These are phyloP conservation scores for Lipomyces starkeyi DNA, from an alignment of 805 yeast genomes.

Conservation along the genomic window DNA sequence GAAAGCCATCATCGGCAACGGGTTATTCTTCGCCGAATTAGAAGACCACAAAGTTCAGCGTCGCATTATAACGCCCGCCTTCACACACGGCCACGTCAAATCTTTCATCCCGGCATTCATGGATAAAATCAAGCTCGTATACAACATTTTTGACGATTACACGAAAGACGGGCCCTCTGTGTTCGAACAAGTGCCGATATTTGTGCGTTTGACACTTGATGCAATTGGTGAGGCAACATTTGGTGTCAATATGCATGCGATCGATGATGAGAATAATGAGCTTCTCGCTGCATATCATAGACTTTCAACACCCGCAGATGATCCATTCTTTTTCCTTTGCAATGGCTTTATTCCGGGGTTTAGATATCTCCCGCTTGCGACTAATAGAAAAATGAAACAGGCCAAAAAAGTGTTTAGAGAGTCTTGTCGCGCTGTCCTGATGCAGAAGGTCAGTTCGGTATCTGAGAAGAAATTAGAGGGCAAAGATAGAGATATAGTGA, in stretches of 20 bases:
- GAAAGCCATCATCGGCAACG: slow-evolving; percentile 29
- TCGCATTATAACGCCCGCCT: slow-evolving; percentile 25
- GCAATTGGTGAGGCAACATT: slow-evolving; percentile 32
- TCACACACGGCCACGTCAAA: slow-evolving; percentile 26
- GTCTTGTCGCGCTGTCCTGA: slow-evolving; percentile 16
- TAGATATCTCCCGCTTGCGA: slow-evolving; percentile 20
- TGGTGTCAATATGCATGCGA: slow-evolving; percentile 31
- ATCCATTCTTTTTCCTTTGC: slow-evolving; percentile 15
- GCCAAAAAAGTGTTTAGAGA: slow-evolving; percentile 23
- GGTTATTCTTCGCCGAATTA: slow-evolving; percentile 34
- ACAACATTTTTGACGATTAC: slow-evolving; percentile 15
- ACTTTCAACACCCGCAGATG: slow-evolving; percentile 26
- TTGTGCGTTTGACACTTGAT: slow-evolving; percentile 30
- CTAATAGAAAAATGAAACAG: slow-evolving; percentile 19
- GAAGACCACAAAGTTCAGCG: slow-evolving; percentile 36
- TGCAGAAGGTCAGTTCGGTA: slow-evolving; percentile 14
- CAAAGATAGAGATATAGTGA: slow-evolving; percentile 31
- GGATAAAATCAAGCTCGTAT: slow-evolving; percentile 13
- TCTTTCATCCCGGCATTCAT: slow-evolving; percentile 27
- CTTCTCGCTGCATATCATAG: slow-evolving; percentile 26
- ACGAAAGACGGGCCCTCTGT: slow-evolving; percentile 17
- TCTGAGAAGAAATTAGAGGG: slow-evolving; percentile 22
- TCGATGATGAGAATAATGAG: slow-evolving; percentile 26
- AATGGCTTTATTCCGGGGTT: slow-evolving; percentile 31
- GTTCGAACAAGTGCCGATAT: slow-evolving; percentile 9